Conservation (phyloP, 805 yeast genomes). For the Metschnikowia anglica region DNA sequence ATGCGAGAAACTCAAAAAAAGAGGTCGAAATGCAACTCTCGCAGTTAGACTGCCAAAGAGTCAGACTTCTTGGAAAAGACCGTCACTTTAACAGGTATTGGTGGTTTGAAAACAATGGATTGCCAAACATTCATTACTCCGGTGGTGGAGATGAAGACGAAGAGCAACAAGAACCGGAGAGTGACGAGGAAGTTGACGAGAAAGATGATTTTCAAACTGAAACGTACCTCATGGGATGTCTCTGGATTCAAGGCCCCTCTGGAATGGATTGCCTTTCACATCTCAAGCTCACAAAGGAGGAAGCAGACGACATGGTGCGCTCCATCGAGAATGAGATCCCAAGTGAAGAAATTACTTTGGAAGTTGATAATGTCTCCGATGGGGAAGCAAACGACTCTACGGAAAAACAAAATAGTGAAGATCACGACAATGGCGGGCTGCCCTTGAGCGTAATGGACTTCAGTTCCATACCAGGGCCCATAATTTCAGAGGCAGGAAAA, state of each 20-base stretch:
- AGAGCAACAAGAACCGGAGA: constrained; percentile 41
- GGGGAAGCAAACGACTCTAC: not conserved
- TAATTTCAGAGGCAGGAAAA: constrained; percentile 27
- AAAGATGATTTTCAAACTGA: constrained; percentile 49
- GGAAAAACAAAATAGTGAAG: not conserved
- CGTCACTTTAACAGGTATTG: constrained; percentile 83
- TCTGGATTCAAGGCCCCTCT: constrained; percentile 92
- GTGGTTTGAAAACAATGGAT: constrained; percentile 92
- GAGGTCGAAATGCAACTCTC: constrained; percentile 60
- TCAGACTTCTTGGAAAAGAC: constrained; percentile 77
- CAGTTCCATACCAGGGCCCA: constrained; percentile 22
- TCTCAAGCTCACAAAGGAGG: constrained; percentile 17
- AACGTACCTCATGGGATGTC: constrained; percentile 73
- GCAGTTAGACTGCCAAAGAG: constrained; percentile 75
- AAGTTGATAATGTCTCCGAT: not conserved
- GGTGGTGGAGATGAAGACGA: constrained; percentile 38
- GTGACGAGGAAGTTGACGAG: constrained; percentile 38
- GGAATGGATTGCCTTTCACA: constrained; percentile 41
- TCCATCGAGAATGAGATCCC: constrained; percentile 1
- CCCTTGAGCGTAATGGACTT: constrained; percentile 27
- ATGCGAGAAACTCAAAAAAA: constrained; percentile 47
- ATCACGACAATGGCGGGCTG: constrained; percentile 2
- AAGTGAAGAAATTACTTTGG: constrained; percentile 7
- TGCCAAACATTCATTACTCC: constrained; percentile 48
- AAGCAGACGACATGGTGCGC: constrained; percentile 15